These are phyloP conservation scores for Austroboletus rostrupii DNA, from an alignment of 1,284 basidiomycete species.

Conservation along the genomic window DNA sequence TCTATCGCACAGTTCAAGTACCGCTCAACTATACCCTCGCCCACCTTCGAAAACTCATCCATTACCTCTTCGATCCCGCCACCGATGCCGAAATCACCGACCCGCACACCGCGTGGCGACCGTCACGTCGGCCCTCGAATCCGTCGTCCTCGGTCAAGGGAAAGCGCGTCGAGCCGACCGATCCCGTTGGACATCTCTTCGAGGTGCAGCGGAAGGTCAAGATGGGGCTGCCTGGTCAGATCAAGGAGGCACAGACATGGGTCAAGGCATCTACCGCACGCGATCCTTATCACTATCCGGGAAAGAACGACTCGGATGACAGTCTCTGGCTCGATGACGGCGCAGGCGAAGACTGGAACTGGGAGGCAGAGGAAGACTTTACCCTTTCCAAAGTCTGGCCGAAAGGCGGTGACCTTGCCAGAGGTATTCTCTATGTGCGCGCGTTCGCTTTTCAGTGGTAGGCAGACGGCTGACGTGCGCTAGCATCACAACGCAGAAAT, in stretches of 20 bases:
- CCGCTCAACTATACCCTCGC: constrained; percentile 67
- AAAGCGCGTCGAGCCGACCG: constrained; percentile 17
- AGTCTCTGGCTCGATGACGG: constrained; percentile 22
- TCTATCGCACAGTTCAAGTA: constrained; percentile 63
- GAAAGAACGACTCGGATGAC: constrained; percentile 23
- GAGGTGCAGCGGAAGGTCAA: constrained; percentile 48
- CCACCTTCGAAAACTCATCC: constrained; percentile 58
- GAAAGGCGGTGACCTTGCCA: constrained; percentile 40
- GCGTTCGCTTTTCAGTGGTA: constrained; percentile 8
- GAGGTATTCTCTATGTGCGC: constrained; percentile 60
- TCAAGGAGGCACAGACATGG: constrained; percentile 47
- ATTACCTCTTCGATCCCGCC: constrained; percentile 53
- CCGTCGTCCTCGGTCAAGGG: constrained; percentile 11
- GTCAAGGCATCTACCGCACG: constrained; percentile 53
- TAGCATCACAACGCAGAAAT: constrained; percentile 53
- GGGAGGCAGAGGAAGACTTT: constrained; percentile 65
- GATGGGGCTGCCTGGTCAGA: constrained; percentile 48
- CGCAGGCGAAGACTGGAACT: constrained; percentile 41
- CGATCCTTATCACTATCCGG: constrained; percentile 50
- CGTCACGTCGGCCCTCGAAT: constrained; percentile 4
- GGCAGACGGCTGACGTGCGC: constrained; percentile 5
- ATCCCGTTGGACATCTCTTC: constrained; percentile 47
- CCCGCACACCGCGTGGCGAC: constrained; percentile 14
- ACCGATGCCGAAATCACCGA: constrained; percentile 21
- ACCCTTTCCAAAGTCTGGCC: constrained; percentile 56